Base-by-base conservation (phyloP, 495 filamentous ascomycete genomes). In the Tuber indicum region DNA sequence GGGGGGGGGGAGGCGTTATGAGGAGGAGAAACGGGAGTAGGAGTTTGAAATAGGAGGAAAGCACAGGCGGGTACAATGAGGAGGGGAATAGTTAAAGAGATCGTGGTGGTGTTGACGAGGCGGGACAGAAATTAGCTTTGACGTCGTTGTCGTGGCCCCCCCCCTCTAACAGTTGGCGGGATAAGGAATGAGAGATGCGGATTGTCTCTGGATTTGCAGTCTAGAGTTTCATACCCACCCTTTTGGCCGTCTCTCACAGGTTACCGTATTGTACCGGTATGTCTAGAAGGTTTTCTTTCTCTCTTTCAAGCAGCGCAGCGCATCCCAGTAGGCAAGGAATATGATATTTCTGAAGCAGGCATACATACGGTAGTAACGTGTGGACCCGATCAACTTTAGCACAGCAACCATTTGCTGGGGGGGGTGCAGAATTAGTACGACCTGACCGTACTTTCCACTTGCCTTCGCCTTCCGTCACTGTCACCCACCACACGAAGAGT, bases 381-480 rank as follows among this genome's bases (percentile, higher is more conserved):
- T 58, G 10, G n/a, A 16, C 58, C 58, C 58, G 58, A 66, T 36
- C 58, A 66, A 66, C 58, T 66, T 32, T 14, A 66, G 58, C 58
- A 66, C 58, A 14, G 58, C 58, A 66, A 17, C 58, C 58, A 36
- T 66, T 66, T 3, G 58, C 26, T 17, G 52, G 52, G 49, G 23
- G 21, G 49, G 49, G 21, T n/a, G 47, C 23, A 58, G 49, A 58
- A 58, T 23, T 23, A 8, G n/a, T 26, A 26, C 43, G 36, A 70
- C 62, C 26, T 8, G 44, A n/a, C 62, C 42, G 62, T 49, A 41
- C 52, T 43, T 73, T 71, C 45, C 76, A 72, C 78, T 66, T 66
- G 26, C 58, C 58, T 36, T 36, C 26, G n/a, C 26, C 58, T 66
- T 66, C 58, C 58, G 58, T 66, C 58, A 66, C 58, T 0, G 58